phyloP scores from a whole-genome alignment of 1,284 basidiomycete species.

The Entoloma clypeatum region DNA sequence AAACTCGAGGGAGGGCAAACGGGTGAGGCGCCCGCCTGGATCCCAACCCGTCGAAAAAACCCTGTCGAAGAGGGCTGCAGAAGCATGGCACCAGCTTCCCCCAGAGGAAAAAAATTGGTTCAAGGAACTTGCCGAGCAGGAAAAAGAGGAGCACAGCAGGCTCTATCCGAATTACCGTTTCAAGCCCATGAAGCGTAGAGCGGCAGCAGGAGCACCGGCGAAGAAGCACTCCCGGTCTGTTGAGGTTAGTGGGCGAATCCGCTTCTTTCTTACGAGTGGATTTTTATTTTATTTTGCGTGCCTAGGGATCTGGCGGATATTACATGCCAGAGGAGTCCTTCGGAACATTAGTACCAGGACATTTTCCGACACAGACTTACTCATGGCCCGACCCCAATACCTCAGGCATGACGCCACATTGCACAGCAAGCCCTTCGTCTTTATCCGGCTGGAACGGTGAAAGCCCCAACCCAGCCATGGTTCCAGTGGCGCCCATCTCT shows the following conservation, averaged over 20 bases:
- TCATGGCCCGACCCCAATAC: neutral
- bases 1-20: conserved; percentile 33
- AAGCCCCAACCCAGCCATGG: too few species aligned
- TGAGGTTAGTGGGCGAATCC: conserved; percentile 4
- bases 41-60: conserved; percentile 32
- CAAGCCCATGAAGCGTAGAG: conserved; percentile 44
- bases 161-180: conserved; percentile 59
- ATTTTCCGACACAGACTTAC: conserved; percentile 1
- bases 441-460: too few species aligned
- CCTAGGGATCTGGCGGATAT: conserved; percentile 2
- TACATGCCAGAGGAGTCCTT: conserved; percentile 6
- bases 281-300: neutral
- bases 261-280: neutral
- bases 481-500: neutral
- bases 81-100: conserved; percentile 54
- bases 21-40: conserved; percentile 28
- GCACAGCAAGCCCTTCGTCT: neutral
- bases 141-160: conserved; percentile 50
- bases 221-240: conserved; percentile 10
- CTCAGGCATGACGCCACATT: neutral
- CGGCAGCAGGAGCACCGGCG: conserved; percentile 19
- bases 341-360: conserved; percentile 5
- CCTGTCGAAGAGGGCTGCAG: conserved; percentile 59
- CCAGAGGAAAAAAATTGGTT: conserved; percentile 44
- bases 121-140: conserved; percentile 45